phyloP scores from a whole-genome alignment of 352 stramenopile genomes.

The Pilasporangium apinafurcum region DNA sequence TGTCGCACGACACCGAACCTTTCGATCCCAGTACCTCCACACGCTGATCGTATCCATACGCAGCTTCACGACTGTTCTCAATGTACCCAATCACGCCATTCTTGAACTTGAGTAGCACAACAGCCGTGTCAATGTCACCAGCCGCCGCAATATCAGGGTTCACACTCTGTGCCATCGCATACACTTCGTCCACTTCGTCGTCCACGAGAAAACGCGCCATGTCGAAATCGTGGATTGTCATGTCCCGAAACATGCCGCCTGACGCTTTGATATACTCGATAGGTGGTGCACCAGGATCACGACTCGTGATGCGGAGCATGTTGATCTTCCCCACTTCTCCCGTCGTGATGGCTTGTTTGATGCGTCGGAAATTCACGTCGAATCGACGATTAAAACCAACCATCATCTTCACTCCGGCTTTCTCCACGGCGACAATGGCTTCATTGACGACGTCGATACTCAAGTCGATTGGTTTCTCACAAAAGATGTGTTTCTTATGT shows the following conservation, averaged over 20 bases:
- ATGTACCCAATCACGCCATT: constrained; percentile 90
- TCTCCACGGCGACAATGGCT: constrained; percentile 40
- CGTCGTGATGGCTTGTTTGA: constrained; percentile 72
- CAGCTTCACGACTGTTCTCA: constrained; percentile 91
- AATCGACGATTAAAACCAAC: constrained; percentile 92
- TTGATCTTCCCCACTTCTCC: constrained; percentile 89
- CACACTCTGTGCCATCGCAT: constrained; percentile 47
- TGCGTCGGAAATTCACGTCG: constrained; percentile 91
- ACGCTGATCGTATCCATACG: constrained; percentile 94
- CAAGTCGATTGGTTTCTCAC: no score
- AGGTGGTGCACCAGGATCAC: constrained; percentile 38
- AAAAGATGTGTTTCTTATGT: constrained; percentile 94
- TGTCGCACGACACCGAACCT: constrained; percentile 88
- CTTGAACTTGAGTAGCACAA: constrained; percentile 89
- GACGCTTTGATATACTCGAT: constrained; percentile 49
- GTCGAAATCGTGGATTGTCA: constrained; percentile 96
- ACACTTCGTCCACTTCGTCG: constrained; percentile 62
- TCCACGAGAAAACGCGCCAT: constrained; percentile 91
- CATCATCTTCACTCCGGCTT: constrained; percentile 91
- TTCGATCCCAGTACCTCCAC: constrained; percentile 90
- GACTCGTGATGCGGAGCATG: constrained; percentile 74
- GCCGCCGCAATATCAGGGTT: constrained; percentile 60
- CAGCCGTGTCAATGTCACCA: constrained; percentile 89
- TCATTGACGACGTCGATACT: constrained; percentile 66
- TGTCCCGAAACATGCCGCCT: constrained; percentile 92